Evolutionary conservation across 306 rosid species (phyloP), one percentile per base, ranked within the genome.

Genomic region (Citrullus colocynthis): DNA sequence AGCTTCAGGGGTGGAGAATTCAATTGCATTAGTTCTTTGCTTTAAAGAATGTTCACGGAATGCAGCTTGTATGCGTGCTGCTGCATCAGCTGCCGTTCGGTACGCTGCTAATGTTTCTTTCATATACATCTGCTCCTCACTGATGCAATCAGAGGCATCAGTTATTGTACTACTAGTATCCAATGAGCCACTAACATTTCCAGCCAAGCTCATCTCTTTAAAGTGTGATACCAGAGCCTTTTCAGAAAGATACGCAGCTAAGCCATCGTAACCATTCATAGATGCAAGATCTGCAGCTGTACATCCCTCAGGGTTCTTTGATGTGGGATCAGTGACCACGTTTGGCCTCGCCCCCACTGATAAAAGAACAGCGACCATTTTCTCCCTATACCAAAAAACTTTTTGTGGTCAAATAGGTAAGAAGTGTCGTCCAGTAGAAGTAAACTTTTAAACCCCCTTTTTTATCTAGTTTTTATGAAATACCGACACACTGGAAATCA

Each of bases 221-320:
- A 92, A 91, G 73, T 96, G 99, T 84, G 78, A 85, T 82, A 96
- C 83, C 81, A 96, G 85, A 80, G 90, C 87, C 86, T 91, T 92
- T 79, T 96, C 99, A 4, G 99, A 96, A 85, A 96, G 99, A 85
- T 86, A 96, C 69, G 87, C 99, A 67, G 99, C 87, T 81, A 96
- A 85, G 77, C 99, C 99, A 34, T 85, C 88, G 80, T 84, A 88
- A 79, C 98, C 96, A 20, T 83, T 86, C 71, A 77, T 55, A 70
- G 55, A 86, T 82, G 98, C 98, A 83, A 96, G 87, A 85, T 92
- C 98, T 78, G 93, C 91, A 49, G 93, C 92, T 60, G 88, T 92
- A 75, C 28, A 84, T 69, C 99, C 99, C 78, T 82, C 91, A 34
- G 98, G 97, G 79, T 88, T 86, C 79, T 82, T 85, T 48, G 89